Conservation (phyloP, 2,329 filamentous ascomycete genomes). For the Exophiala sideris region DNA sequence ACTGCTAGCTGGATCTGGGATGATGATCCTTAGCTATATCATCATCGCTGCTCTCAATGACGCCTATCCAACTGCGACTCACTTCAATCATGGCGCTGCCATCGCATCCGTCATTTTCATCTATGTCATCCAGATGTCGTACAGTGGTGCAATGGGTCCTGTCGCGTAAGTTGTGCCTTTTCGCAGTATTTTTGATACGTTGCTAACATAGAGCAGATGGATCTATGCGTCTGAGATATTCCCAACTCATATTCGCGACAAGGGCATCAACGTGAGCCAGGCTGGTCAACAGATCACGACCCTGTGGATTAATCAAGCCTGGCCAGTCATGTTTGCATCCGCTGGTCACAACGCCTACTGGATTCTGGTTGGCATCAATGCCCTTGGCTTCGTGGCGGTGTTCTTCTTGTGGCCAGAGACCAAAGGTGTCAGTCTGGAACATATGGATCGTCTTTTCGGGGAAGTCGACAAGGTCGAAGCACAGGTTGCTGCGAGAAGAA, state of each 20-base stretch:
- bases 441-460: slow-evolving; percentile 38
- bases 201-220: not conserved
- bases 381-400: slow-evolving; percentile 36
- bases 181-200: too few relatives aligned
- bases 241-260: slow-evolving; percentile 27
- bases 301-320: slow-evolving; percentile 33
- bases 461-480: slow-evolving; percentile 39
- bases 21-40: slow-evolving; percentile 9
- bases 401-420: slow-evolving; percentile 37
- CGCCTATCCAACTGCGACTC: slow-evolving; percentile 6
- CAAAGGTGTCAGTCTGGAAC: slow-evolving; percentile 35
- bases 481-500: slow-evolving; percentile 29
- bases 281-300: slow-evolving; percentile 39
- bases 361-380: slow-evolving; percentile 40
- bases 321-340: slow-evolving; percentile 39
- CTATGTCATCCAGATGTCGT: slow-evolving; percentile 10
- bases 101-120: slow-evolving; percentile 10
- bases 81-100: slow-evolving; percentile 11
- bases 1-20: slow-evolving; percentile 4
- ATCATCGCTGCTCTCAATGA: slow-evolving; percentile 9
- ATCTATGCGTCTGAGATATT: not conserved
- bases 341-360: slow-evolving; percentile 41
- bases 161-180: not conserved
- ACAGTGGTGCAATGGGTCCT: slow-evolving; percentile 8
- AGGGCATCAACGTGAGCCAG: slow-evolving; percentile 40